Base-by-base conservation (phyloP, 2,329 filamentous ascomycete species). In the Aspergillus sp. region DNA sequence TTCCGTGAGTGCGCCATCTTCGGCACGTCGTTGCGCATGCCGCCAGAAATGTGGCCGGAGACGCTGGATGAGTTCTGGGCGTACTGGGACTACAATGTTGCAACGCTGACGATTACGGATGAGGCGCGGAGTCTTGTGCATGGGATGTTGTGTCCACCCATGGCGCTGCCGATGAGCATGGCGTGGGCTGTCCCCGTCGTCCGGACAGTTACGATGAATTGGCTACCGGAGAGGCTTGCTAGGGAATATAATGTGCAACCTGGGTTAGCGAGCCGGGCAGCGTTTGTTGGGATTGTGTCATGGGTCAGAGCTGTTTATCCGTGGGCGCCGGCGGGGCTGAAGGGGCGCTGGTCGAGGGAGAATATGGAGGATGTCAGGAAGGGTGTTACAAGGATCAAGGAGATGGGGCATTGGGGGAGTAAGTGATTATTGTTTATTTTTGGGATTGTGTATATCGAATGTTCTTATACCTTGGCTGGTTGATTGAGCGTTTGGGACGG, bases 31-130 rank as follows among this genome's bases (percentile, higher is more conserved):
- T 34, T 67, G 13, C 58, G 65, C 11, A 67, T 75, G 53, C 70
- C 72, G 1, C 65, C 70, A 4, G 71, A 70, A 50, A 71, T 72
- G 69, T 74, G 72, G 72, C 71, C 70, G 4, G 48, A 49, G 0
- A 66, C 62, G 1, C 56, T 71, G 11, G 59, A 66, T 1, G 69
- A 68, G 13, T 74, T 74, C 50, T 72, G 68, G 68, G 51, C 31
- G 31, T 74, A 74, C 60, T 75, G 72, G 72, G 65, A 75, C 57
- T 54, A 66, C 22, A 68, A 69, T 30, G 63, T 75, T 28, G 66
- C 52, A 0, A 66, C 60, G 17, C 59, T 74, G 41, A 63, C 68
- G 54, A 63, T 74, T 4, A 70, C 69, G 1, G 64, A 72, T 38
- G 68, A 70, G 65, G 76, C 76, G 28, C 47, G 62, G 23, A 60